Conservation (phyloP, 2,329 filamentous ascomycete species). For the Lachnum nothofagi region DNA sequence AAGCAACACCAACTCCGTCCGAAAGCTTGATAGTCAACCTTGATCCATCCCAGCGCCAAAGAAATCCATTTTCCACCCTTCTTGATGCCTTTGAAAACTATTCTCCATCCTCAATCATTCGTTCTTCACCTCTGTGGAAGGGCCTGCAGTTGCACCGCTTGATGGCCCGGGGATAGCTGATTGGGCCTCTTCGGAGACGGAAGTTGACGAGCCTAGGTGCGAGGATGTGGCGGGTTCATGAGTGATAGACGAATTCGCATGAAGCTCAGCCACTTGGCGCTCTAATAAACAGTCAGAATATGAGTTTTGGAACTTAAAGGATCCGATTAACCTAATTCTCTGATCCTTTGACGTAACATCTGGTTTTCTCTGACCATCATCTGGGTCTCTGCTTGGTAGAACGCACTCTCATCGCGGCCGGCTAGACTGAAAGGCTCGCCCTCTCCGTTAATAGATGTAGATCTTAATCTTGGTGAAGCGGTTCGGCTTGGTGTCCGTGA, state of each 20-base stretch:
- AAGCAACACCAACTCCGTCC: neutral
- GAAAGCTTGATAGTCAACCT: too few species aligned
- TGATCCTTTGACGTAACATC: slow-evolving; percentile 70
- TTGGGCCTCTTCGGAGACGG: slow-evolving; percentile 26
- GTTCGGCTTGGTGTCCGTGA: slow-evolving; percentile 56
- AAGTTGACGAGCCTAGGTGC: slow-evolving; percentile 28
- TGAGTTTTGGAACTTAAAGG: neutral
- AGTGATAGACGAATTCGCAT: slow-evolving; percentile 28
- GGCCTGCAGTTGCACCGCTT: neutral
- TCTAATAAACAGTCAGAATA: slow-evolving; percentile 21
- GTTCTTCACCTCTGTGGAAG: neutral
- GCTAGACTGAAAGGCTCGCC: slow-evolving; percentile 55
- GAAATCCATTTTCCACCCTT: too few species aligned
- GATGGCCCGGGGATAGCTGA: neutral
- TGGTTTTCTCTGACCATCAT: slow-evolving; percentile 75
- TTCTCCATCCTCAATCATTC: neutral
- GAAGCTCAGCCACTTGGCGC: slow-evolving; percentile 27
- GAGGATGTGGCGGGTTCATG: slow-evolving; percentile 31
- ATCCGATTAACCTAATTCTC: slow-evolving; percentile 58
- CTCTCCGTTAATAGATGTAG: slow-evolving; percentile 53
- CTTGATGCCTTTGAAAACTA: neutral
- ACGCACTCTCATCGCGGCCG: slow-evolving; percentile 68
- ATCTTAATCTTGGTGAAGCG: slow-evolving; percentile 49
- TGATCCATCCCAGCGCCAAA: neutral
- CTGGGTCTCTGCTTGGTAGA: slow-evolving; percentile 78